phyloP scores from a whole-genome alignment of 164 flowering plant species.

The Tinospora cordifolia region DNA sequence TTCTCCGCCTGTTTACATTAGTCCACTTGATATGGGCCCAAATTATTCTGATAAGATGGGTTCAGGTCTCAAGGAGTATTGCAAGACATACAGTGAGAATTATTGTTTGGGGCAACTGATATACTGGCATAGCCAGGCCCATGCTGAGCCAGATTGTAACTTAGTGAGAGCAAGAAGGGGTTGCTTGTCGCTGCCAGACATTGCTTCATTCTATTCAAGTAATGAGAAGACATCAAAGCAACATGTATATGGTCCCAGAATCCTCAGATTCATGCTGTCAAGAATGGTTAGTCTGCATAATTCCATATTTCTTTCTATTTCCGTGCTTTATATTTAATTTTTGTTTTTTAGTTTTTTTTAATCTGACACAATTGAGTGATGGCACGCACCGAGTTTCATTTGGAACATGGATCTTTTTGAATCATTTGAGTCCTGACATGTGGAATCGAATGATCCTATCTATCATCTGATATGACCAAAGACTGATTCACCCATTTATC shows the following conservation, averaged over 20 bases:
- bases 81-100: slow-evolving; percentile 85
- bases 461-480: too few species aligned
- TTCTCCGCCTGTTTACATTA: slow-evolving; percentile 88
- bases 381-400: too few species aligned
- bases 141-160: slow-evolving; percentile 67
- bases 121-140: slow-evolving; percentile 79
- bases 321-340: neutral
- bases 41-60: slow-evolving; percentile 72
- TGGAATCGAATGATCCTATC: too few species aligned
- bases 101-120: slow-evolving; percentile 96
- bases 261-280: slow-evolving; percentile 63
- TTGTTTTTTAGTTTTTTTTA: neutral
- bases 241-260: slow-evolving; percentile 74
- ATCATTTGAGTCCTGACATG: too few species aligned
- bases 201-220: slow-evolving; percentile 79
- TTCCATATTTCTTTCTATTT: neutral
- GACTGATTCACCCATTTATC: too few species aligned
- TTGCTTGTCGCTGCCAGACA: slow-evolving; percentile 75
- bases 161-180: slow-evolving; percentile 72
- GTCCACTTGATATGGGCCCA: slow-evolving; percentile 91
- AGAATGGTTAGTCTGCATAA: slow-evolving; percentile 54
- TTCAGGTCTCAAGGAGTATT: slow-evolving; percentile 57
- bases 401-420: too few species aligned
- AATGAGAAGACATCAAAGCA: slow-evolving; percentile 62
- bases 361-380: too few species aligned